Evolutionary conservation across 1,139 yeast species (phyloP), one percentile per base, ranked within the genome.

Genomic region (Nakaseomyces uthaithaninus): DNA sequence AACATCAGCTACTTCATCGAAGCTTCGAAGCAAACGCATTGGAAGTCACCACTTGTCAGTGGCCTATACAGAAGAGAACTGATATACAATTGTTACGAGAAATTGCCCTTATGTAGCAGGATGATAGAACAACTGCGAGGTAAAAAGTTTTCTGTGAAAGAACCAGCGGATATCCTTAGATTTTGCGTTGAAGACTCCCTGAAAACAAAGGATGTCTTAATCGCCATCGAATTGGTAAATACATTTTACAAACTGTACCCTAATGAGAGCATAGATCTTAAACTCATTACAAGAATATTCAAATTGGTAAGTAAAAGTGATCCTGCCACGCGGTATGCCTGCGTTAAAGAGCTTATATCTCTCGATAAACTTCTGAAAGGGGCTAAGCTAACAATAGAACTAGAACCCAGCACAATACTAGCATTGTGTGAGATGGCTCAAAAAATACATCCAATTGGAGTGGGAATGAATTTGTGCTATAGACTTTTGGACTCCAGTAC

Each of bases 161-260:
- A 17, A 15, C 34, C 25, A 15, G 27, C 12, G 25, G 51, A 49
- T 20, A 37, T 49, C 19, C 41, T 54, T 3, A 30, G 37, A 12
- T 49, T 49, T 41, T 49, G 52, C 27, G 36, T 54, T 2, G 31
- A 41, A 4, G 51, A 51, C 30, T 38, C 50, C 3, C 9, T 55
- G 9, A 11, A 37, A 2, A 37, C 48, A 3, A 39, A 40, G 2
- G 57, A 54, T 39, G 33, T 47, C 2, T 20, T 45, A 3, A 50
- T 51, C 25, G 52, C 57, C 0, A 43, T 43, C 4, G 55, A 54
- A n/a, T 27, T 55, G 2, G 51, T 44, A 35, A 20, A 50, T 1
- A 37, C 47, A 14, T 54, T 42, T 27, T 46, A 51, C 30, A 37
- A 19, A 11, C 17, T 50, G 7, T 33, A 39, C 33, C 36, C 42